Percentiles rank a stretch among this genome's conserved stretches.
Evolutionary conservation across 176 grass and related monocot genomes (phyloP).

Genomic region (Thinopyrum elongatum): DNA sequence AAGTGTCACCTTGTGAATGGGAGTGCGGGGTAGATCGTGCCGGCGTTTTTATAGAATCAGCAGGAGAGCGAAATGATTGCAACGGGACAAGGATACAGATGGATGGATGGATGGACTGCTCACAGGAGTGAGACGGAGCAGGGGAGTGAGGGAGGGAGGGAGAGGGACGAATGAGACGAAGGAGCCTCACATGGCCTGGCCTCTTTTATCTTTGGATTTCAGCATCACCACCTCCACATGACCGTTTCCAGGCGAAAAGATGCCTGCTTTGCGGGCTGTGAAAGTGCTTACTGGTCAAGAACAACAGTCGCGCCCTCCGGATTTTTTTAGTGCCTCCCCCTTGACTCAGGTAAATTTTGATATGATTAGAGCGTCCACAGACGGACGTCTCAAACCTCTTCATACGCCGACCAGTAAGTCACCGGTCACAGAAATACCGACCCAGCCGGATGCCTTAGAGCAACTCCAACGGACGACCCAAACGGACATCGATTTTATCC

Average conservation of each 20-base stretch:
- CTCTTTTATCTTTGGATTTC: slow-evolving; percentile 26
- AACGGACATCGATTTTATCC: too few species aligned
- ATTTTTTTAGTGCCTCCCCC: neutral
- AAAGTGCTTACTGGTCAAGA: slow-evolving; percentile 13
- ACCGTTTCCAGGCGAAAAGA: slow-evolving; percentile 45
- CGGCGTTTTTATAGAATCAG: slow-evolving; percentile 37
- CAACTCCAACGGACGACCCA: too few species aligned
- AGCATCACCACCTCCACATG: slow-evolving; percentile 23
- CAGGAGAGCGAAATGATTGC: slow-evolving; percentile 3
- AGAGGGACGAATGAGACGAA: neutral
- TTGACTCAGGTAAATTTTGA: too few species aligned
- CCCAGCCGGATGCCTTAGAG: too few species aligned
- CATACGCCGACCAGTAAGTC: too few species aligned
- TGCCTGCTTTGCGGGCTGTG: slow-evolving; percentile 35
- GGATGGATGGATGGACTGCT: neutral
- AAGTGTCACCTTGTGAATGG: neutral
- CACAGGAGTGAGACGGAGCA: neutral
- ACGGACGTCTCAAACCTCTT: too few species aligned
- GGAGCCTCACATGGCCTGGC: slow-evolving; percentile 32
- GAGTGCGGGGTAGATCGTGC: slow-evolving; percentile 22
- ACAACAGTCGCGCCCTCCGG: neutral
- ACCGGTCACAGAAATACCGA: too few species aligned
- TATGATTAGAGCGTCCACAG: too few species aligned
- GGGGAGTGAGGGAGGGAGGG: neutral
- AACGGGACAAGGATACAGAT: slow-evolving; percentile 40